Conservation (phyloP, 495 filamentous ascomycete genomes). For the Ramalina peruviana region DNA sequence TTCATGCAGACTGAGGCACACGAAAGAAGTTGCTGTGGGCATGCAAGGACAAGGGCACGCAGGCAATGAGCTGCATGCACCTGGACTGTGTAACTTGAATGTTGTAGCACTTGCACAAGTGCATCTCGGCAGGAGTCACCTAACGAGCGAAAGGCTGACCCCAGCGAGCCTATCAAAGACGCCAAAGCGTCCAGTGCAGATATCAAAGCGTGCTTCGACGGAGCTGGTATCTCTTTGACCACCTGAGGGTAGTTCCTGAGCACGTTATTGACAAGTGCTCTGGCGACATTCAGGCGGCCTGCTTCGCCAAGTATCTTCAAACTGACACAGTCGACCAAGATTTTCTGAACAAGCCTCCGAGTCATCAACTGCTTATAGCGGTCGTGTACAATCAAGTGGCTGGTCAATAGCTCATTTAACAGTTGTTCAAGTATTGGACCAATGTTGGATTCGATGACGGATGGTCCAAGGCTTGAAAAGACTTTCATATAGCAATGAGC, state of each 20-base stretch:
- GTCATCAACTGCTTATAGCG: slow-evolving; percentile 79
- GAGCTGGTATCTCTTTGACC: slow-evolving; percentile 80
- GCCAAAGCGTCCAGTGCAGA: slow-evolving; percentile 68
- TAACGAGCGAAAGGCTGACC: slow-evolving; percentile 62
- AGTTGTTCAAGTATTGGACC: slow-evolving; percentile 67
- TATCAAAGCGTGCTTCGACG: slow-evolving; percentile 71
- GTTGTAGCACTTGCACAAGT: slow-evolving; percentile 79
- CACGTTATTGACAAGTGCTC: slow-evolving; percentile 68
- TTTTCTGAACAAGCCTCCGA: slow-evolving; percentile 67
- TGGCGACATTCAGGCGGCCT: slow-evolving; percentile 70
- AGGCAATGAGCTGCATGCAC: slow-evolving; percentile 74
- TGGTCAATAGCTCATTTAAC: slow-evolving; percentile 63
- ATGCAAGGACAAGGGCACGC: slow-evolving; percentile 75
- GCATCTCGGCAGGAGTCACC: slow-evolving; percentile 76
- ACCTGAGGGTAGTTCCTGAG: slow-evolving; percentile 92
- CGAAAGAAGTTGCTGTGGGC: slow-evolving; percentile 78
- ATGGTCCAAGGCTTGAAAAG: slow-evolving; percentile 57
- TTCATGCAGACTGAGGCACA: slow-evolving; percentile 96
- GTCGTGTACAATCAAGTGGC: slow-evolving; percentile 63
- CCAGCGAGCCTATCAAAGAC: slow-evolving; percentile 64
- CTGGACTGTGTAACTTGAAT: slow-evolving; percentile 93
- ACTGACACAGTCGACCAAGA: slow-evolving; percentile 75
- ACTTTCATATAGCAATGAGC: slow-evolving; percentile 76
- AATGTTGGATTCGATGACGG: slow-evolving; percentile 67
- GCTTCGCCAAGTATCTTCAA: slow-evolving; percentile 73